A percentile compares a stretch with the other conserved stretches of the same genome.
phyloP scores from a whole-genome alignment of 108 stramenopile species.

The Epipyxis sp. region DNA sequence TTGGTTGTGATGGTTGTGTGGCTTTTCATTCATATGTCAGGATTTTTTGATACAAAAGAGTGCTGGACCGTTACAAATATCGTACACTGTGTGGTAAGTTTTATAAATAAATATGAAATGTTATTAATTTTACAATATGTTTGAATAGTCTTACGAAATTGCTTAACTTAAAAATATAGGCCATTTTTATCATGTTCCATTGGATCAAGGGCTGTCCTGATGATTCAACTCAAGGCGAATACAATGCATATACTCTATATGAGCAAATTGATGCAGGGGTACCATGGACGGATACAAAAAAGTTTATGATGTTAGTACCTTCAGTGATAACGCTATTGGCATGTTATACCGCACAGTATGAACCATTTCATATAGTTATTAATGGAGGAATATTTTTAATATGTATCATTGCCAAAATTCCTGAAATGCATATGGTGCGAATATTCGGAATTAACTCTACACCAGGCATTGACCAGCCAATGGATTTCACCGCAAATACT shows the following conservation, averaged over 20 bases:
- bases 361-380: constrained; percentile 46
- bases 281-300: constrained; percentile 55
- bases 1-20: neutral
- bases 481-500: too few relatives aligned
- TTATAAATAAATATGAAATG: neutral
- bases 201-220: constrained; percentile 62
- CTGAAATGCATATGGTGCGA: constrained; percentile 89
- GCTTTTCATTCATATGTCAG: neutral
- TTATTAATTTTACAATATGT: too few relatives aligned
- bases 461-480: constrained; percentile 78
- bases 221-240: constrained; percentile 54
- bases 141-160: neutral
- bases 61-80: constrained; percentile 26
- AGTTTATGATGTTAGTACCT: constrained; percentile 55
- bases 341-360: constrained; percentile 36
- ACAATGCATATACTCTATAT: constrained; percentile 54
- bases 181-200: constrained; percentile 52
- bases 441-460: constrained; percentile 91
- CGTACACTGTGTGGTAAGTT: constrained; percentile 27
- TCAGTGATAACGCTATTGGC: constrained; percentile 38
- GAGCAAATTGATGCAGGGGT: constrained; percentile 57
- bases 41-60: neutral
- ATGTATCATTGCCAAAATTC: constrained; percentile 77
- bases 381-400: constrained; percentile 78
- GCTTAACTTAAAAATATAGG: neutral